A percentile compares a stretch with the other conserved stretches of the same genome.
These are phyloP conservation scores for Cephaloascus albidus DNA, from an alignment of 805 yeast species.

Conservation along the genomic window DNA sequence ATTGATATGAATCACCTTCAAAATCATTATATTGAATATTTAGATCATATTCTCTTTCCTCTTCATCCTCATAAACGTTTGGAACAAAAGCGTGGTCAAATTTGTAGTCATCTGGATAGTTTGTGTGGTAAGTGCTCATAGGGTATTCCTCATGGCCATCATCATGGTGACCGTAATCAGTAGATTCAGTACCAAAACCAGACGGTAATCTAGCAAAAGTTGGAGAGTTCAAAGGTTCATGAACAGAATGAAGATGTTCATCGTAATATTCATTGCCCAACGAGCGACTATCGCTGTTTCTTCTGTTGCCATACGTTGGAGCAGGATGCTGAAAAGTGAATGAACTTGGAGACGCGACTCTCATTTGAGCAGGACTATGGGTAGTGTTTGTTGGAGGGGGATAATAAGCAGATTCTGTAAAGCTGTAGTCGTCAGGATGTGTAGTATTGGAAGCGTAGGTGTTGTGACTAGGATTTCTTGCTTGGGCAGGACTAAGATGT, in stretches of 20 bases:
- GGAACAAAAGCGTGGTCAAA: slow-evolving; percentile 16
- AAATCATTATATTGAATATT: slow-evolving; percentile 12
- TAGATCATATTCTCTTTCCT: slow-evolving; percentile 9
- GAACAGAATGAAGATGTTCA: background rate
- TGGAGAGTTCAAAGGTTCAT: background rate
- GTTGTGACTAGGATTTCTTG: background rate
- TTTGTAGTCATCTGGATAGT: background rate
- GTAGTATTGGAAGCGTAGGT: background rate
- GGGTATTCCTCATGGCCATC: background rate
- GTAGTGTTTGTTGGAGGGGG: background rate
- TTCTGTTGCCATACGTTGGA: background rate
- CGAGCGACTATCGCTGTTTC: background rate
- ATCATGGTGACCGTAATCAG: background rate
- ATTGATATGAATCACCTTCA: slow-evolving; percentile 13
- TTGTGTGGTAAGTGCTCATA: background rate
- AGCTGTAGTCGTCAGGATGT: background rate
- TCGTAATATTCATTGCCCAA: background rate
- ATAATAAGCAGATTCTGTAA: background rate
- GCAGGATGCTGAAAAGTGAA: background rate
- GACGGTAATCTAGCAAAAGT: background rate
- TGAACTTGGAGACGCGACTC: background rate
- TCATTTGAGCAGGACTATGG: background rate
- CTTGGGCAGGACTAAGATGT: background rate
- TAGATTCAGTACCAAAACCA: background rate
- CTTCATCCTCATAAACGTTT: slow-evolving; percentile 16